phyloP scores from a whole-genome alignment of 176 grass and related monocot species.

The Puccinellia tenuiflora region DNA sequence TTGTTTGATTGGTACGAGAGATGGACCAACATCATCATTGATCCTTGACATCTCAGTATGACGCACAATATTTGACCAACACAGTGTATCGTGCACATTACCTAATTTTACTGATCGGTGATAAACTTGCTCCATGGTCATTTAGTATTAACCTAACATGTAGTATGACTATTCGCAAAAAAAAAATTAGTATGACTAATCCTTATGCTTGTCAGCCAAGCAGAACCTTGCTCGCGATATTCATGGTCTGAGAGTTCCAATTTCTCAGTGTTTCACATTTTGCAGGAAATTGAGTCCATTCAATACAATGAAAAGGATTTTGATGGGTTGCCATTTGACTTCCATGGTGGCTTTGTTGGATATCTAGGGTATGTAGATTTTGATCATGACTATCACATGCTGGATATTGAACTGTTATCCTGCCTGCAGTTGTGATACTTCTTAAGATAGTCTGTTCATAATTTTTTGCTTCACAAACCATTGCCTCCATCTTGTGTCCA shows the following conservation, averaged over 20 bases:
- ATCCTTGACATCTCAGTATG: neutral
- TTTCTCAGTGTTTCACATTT: slow-evolving; percentile 6
- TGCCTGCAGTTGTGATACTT: slow-evolving; percentile 6
- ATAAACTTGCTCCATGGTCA: neutral
- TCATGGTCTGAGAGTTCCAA: neutral
- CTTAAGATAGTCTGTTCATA: neutral
- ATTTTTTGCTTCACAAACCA: neutral
- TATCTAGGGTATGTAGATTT: slow-evolving; percentile 73
- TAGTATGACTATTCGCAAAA: neutral
- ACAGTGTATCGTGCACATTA: neutral
- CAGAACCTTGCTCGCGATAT: neutral
- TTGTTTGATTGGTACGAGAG: slow-evolving; percentile 7
- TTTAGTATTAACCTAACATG: neutral
- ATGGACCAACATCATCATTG: neutral
- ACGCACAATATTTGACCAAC: neutral
- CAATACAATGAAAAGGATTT: slow-evolving; percentile 71
- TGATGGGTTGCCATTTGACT: slow-evolving; percentile 88
- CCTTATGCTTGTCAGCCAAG: slow-evolving; percentile 1
- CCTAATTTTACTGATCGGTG: neutral
- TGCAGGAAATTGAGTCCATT: slow-evolving; percentile 80
- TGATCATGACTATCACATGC: neutral
- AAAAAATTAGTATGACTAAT: neutral
- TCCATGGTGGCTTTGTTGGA: slow-evolving; percentile 89
- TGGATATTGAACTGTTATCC: neutral
- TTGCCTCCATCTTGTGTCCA: neutral